Evolutionary conservation across 192 early-diverging fungal genomes (phyloP), one percentile per base, ranked within the genome.

Genomic region (Oehlia diaphana): DNA sequence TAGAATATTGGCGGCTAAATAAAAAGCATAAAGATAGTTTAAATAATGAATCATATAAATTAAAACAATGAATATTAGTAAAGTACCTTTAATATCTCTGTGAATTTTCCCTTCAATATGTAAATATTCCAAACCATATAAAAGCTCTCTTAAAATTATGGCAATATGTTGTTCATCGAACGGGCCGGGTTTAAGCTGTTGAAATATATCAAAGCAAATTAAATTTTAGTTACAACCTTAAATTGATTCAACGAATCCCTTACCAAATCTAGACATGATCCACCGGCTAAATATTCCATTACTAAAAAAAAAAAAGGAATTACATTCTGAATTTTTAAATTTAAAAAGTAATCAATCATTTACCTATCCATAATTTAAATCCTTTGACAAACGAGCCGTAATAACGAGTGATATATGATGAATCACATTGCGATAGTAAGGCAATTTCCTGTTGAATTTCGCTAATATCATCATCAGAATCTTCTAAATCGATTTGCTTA

Each of bases 21-120:
- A 50, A 58, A 37, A 44, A 44, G 12, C 26, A 33, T 3, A 42
- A 69, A 14, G 9, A 67, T 37, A 33, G 28, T 31, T 31, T 44
- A 12, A 16, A 9, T 33, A n/a, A 9, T 61, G 8, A 61, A 74
- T 19, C 28, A 74, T 12, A 28, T 33, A 66, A 58, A 28, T 23
- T 5, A 64, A 26, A 37, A n/a, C 6, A 76, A 63, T 19, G 61
- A 4, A 31, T 4, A 64, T 12, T 63, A 35, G 9, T 75, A n/a
- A 42, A 26, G 9, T n/a, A 82, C 87, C 88, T 90, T 99, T 99
- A 80, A 99, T 96, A 82, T 99, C 98, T 81, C 94, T 87, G 77
- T 95, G 94, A 63, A 95, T 86, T 87, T 99, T 95, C 74, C 95
- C 92, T 79, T 96, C 92, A n/a, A 85, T 84, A 83, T 99, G 98